Conservation (phyloP, 140 eudicot genomes). For the Senecio squalidus region DNA sequence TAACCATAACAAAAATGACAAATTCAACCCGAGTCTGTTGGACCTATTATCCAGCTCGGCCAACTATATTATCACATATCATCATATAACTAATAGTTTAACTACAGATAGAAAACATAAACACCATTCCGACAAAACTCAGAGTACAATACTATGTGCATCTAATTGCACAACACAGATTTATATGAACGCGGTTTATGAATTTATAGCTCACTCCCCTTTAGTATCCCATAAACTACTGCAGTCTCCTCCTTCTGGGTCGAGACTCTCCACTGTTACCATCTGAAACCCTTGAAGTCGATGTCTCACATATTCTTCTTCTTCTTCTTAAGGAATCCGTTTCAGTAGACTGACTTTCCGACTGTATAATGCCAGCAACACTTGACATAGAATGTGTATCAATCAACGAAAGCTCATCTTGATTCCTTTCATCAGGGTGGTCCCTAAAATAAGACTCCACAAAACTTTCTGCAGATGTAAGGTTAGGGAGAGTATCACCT, state of each 20-base stretch:
- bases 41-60: too few relatives aligned
- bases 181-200: too few relatives aligned
- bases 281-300: slow-evolving; percentile 61
- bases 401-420: slow-evolving; percentile 36
- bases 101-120: slow-evolving; percentile 2
- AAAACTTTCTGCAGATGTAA: slow-evolving; percentile 51
- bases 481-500: slow-evolving; percentile 31
- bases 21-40: too few relatives aligned
- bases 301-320: slow-evolving; percentile 60
- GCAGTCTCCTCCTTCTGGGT: slow-evolving; percentile 70
- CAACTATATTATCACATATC: too few relatives aligned
- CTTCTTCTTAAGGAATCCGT: slow-evolving; percentile 71
- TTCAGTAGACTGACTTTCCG: slow-evolving; percentile 66
- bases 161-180: slow-evolving; percentile 3
- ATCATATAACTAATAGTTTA: not conserved
- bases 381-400: slow-evolving; percentile 86
- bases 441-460: slow-evolving; percentile 48
- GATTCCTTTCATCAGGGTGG: slow-evolving; percentile 30
- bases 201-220: too few relatives aligned
- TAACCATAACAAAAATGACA: too few relatives aligned
- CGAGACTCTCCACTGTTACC: slow-evolving; percentile 78
- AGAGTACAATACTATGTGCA: slow-evolving; percentile 6
- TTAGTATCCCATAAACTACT: slow-evolving; percentile 19
- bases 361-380: slow-evolving; percentile 79
- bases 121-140: slow-evolving; percentile 1